phyloP scores from a whole-genome alignment of 139 green algal genomes.

The Mychonastes homosphaera region DNA sequence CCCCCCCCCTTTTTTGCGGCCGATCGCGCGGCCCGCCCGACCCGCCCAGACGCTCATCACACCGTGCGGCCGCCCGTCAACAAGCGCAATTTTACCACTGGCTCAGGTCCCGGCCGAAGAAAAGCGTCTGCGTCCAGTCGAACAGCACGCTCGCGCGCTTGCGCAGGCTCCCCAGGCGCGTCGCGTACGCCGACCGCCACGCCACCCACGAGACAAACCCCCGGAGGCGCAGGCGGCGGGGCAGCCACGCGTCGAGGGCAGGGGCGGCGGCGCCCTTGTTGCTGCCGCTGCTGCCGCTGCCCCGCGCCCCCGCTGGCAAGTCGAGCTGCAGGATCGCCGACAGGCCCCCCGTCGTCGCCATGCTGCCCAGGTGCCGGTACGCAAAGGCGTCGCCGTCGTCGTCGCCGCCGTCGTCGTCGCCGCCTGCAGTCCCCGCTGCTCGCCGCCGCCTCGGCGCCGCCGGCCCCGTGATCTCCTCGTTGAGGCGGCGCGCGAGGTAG shows the following conservation, averaged over 20 bases:
- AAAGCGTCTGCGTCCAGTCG: constrained; percentile 46
- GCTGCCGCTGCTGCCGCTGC: neutral
- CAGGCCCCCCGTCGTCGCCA: constrained; percentile 50
- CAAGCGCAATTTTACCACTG: constrained; percentile 17
- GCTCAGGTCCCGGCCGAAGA: constrained; percentile 29
- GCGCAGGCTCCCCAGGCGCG: constrained; percentile 45
- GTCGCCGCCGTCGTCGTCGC: neutral
- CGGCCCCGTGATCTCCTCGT: constrained; percentile 29
- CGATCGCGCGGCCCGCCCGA: too few species aligned
- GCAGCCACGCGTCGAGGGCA: neutral
- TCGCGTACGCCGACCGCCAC: constrained; percentile 73
- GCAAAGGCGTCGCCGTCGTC: constrained; percentile 11
- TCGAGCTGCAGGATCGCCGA: constrained; percentile 43
- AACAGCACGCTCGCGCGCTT: constrained; percentile 43
- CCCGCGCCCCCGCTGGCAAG: neutral
- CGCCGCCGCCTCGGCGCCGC: neutral
- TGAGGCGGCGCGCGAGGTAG: constrained; percentile 68
- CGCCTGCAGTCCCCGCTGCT: neutral
- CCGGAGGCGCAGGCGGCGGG: constrained; percentile 16
- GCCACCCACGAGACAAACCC: constrained; percentile 55
- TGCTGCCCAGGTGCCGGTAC: constrained; percentile 43
- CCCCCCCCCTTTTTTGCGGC: too few species aligned
- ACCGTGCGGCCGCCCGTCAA: too few species aligned
- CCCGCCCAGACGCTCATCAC: too few species aligned
- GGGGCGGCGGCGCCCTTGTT: constrained; percentile 7